These are phyloP conservation scores for Brettanomyces bruxellensis DNA, from an alignment of 805 yeast species.

Conservation along the genomic window DNA sequence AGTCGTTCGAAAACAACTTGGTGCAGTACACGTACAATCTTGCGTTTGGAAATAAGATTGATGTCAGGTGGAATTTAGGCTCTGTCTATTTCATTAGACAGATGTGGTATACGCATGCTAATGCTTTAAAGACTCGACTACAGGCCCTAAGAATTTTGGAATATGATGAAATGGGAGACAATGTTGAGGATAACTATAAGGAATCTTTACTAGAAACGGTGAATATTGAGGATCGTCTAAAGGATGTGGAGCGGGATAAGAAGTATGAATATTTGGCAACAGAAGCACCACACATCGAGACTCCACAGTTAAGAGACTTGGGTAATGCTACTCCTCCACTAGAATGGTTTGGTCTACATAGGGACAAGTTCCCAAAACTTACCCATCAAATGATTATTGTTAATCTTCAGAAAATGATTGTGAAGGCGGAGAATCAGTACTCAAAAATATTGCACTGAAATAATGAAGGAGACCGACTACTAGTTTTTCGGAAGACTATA, in stretches of 20 bases:
- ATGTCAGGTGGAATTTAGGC: constrained; percentile 90
- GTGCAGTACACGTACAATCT: constrained; percentile 65
- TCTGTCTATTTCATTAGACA: constrained; percentile 83
- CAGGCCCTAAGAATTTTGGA: constrained; percentile 28
- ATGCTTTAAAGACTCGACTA: constrained; percentile 57
- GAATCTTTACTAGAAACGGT: constrained; percentile 25
- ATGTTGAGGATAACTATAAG: constrained; percentile 23
- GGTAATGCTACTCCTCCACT: constrained; percentile 98
- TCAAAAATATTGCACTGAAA: constrained; percentile 37
- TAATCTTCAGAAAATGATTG: constrained; percentile 63
- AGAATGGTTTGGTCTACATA: constrained; percentile 95
- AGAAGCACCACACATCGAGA: constrained; percentile 72
- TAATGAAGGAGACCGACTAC: background rate
- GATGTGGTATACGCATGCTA: constrained; percentile 83
- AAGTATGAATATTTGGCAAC: constrained; percentile 53
- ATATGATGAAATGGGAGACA: constrained; percentile 26
- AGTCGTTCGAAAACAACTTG: constrained; percentile 37
- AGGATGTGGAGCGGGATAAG: constrained; percentile 36
- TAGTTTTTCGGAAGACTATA: too few species aligned
- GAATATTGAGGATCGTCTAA: constrained; percentile 32
- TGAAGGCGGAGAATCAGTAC: constrained; percentile 52
- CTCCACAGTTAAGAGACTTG: constrained; percentile 82
- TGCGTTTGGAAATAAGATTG: constrained; percentile 82
- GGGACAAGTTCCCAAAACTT: constrained; percentile 75
- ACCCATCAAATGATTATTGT: constrained; percentile 77